Base-by-base conservation (phyloP, 768 basidiomycete species). In the Wakefieldia striispora region DNA sequence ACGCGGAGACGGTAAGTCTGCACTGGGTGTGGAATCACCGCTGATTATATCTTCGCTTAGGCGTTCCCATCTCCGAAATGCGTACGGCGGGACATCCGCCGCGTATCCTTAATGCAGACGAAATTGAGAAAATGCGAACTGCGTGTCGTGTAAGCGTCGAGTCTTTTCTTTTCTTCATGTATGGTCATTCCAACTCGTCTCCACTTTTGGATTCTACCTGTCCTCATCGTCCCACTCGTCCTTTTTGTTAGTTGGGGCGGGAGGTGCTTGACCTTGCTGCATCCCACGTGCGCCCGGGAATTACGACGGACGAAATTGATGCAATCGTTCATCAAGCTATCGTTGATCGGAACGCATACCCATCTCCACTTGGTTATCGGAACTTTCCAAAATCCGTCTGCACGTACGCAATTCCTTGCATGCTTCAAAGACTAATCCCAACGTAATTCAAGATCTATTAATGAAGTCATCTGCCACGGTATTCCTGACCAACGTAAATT, bases 391-490 rank as follows among this genome's bases (percentile, higher is more conserved):
- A 97, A 75, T 97, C 94, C 26, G 82, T 95, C 33, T 99, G 97
- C 88, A 94, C 88, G 84, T 92, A 73, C 58, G 91, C 39, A 23
- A 78, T 31, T 39, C 40, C 37, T 35, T 45, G 37, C 23, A 40
- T 37, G 43, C 24, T 42, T 40, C 45, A 27, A 42, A 48, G 42
- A 31, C 17, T 29, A 44, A 27, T 35, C 36, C 12, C 16, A 46
- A 55, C 45, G 31, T 34, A 16, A 39, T 57, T 26, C 44, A 90
- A 62, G 91, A 19, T 94, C 92, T 36, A 71, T 98, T 20, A 99
- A 99, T 67, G 95, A 98, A 69, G 88, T 81, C 43, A 95, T 99
- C 60, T 98, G 97, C 68, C 97, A 99, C 67, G 97, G 95, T 49
- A 95, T 95, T 54, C 94, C 95, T 33, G 92, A 95, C 72, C 77